Base-by-base conservation (phyloP, 345 rosid genomes). In the Rhodamnia rubescens region DNA sequence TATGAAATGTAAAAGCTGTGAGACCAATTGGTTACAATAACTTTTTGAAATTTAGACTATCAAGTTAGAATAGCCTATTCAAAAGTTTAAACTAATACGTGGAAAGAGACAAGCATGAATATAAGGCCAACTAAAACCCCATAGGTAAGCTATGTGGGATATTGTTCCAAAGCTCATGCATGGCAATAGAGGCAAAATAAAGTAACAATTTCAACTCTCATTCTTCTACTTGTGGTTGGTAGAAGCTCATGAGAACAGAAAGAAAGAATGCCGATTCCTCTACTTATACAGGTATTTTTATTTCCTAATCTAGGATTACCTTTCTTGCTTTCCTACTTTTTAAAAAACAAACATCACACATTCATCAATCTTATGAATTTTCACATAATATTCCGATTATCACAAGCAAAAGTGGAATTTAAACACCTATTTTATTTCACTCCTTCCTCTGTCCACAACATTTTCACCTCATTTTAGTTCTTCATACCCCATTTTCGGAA, bases 1-100 rank as follows among this genome's bases (percentile, higher is more conserved):
- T 2, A 2, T 0, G 6, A 64, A 21, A 29, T 29, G 22, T 29
- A 16, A 64, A 64, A 29, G 11, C 22, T 64, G 44, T 29, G 42
- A 29, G 22, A 32, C 29, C 10, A 0, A 0, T n/a, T n/a, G n/a
- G 2, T 1, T 36, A 20, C 1, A n/a, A n/a, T n/a, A n/a, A n/a
- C n/a, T n/a, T n/a, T n/a, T n/a, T n/a, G n/a, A n/a, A n/a, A n/a
- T n/a, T n/a, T n/a, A n/a, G n/a, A n/a, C n/a, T n/a, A n/a, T n/a
- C n/a, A n/a, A n/a, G 22, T 53, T 53, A 53, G 56, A 20, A 18
- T 53, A 53, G 20, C 56, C 22, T 53, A 53, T 53, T 53, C 8
- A 53, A 53, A 20, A 53, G 1, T 53, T 53, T 53, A 53, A 20
- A 53, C 56, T 53, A 53, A 53, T 53, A 53, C 4, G 56, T 53